These are phyloP conservation scores for Talaromyces marneffei DNA, from an alignment of 2,329 filamentous ascomycete species.

Conservation along the genomic window DNA sequence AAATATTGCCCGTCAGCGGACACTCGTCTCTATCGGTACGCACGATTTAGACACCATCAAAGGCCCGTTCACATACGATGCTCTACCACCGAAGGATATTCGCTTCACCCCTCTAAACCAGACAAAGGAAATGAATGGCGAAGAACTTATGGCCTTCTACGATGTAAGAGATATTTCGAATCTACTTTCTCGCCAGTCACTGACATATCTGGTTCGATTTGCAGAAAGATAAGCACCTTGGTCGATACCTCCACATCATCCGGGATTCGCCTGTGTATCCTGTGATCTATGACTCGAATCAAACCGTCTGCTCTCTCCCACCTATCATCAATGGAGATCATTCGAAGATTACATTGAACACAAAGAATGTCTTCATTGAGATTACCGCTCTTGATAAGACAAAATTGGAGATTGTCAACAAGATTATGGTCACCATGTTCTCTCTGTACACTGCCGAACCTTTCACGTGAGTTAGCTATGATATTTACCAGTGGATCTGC, in stretches of 20 bases:
- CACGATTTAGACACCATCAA: slow-evolving; percentile 91
- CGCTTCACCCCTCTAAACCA: slow-evolving; percentile 89
- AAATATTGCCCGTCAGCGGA: slow-evolving; percentile 87
- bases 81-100: slow-evolving; percentile 83
- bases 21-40: slow-evolving; percentile 92
- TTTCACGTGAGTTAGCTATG: slow-evolving; percentile 56
- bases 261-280: slow-evolving; percentile 90
- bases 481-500: background rate
- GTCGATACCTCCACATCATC: slow-evolving; percentile 89
- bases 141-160: slow-evolving; percentile 90
- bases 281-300: slow-evolving; percentile 86
- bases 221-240: slow-evolving; percentile 82
- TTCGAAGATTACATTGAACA: slow-evolving; percentile 89
- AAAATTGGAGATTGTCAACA: slow-evolving; percentile 91
- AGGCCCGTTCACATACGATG: slow-evolving; percentile 95
- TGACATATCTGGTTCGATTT: background rate
- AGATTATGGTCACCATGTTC: slow-evolving; percentile 97
- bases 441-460: slow-evolving; percentile 79
- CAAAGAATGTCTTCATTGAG: slow-evolving; percentile 93
- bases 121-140: slow-evolving; percentile 76
- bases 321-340: slow-evolving; percentile 97
- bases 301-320: slow-evolving; percentile 82
- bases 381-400: slow-evolving; percentile 94
- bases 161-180: slow-evolving; percentile 46
- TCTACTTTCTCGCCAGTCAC: background rate